Evolutionary conservation across 2,329 filamentous ascomycete species (phyloP).

Genomic region (Ophiostoma fasciatum): DNA sequence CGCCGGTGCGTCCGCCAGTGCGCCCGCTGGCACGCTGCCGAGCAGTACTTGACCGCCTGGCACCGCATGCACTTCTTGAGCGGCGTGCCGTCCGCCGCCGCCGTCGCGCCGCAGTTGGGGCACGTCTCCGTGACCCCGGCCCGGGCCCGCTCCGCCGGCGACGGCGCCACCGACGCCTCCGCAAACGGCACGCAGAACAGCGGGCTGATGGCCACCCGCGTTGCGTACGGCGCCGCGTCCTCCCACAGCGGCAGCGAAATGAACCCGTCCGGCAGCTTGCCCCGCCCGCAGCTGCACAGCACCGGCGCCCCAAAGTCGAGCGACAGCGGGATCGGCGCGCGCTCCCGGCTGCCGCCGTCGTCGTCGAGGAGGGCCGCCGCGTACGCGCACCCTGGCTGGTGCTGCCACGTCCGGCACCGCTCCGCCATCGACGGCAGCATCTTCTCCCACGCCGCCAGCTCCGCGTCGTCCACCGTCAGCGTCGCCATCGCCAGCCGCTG

Average conservation of each 20-base stretch:
- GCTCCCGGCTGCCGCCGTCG: constrained; percentile 15
- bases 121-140: neutral
- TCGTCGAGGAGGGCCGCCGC: constrained; percentile 12
- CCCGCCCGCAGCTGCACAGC: constrained; percentile 31
- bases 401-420: constrained; percentile 33
- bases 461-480: constrained; percentile 33
- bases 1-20: constrained; percentile 38
- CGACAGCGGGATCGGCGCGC: constrained; percentile 22
- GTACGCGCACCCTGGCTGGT: constrained; percentile 30
- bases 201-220: constrained; percentile 44
- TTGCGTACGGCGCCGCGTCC: constrained; percentile 25
- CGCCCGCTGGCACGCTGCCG: constrained; percentile 33
- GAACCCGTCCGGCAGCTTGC: constrained; percentile 25
- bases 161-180: constrained; percentile 23
- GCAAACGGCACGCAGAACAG: constrained; percentile 29
- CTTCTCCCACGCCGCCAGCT: constrained; percentile 37
- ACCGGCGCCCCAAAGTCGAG: constrained; percentile 21
- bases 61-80: constrained; percentile 33
- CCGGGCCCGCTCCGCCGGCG: neutral
- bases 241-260: constrained; percentile 28
- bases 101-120: constrained; percentile 19
- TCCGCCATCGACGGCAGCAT: constrained; percentile 29
- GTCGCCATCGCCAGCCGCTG: constrained; percentile 22
- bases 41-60: constrained; percentile 32
- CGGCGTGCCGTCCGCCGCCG: constrained; percentile 15